A percentile compares a stretch with the other conserved stretches of the same genome.
phyloP scores from a whole-genome alignment of 208 protist genomes.

The Leishmania guyanensis region DNA sequence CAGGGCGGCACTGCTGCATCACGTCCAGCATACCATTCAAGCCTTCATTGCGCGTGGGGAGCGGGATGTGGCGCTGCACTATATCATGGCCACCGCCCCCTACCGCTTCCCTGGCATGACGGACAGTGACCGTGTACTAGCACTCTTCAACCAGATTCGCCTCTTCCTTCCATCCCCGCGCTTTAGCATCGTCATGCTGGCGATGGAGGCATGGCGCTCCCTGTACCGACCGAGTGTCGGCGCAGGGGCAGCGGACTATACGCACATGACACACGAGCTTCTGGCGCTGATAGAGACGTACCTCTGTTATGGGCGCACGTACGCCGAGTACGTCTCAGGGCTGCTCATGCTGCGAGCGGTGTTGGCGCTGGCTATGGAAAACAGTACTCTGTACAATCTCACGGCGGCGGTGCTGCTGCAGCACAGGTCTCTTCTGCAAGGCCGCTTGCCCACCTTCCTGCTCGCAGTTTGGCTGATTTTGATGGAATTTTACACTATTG shows the following conservation, averaged over 20 bases:
- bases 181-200: slow-evolving; percentile 61
- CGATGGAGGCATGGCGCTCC: slow-evolving; percentile 70
- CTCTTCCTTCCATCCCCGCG: slow-evolving; percentile 52
- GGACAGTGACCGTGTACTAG: slow-evolving; percentile 54
- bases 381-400: slow-evolving; percentile 9
- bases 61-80: slow-evolving; percentile 57
- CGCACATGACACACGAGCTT: slow-evolving; percentile 55
- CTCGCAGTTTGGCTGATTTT: slow-evolving; percentile 58
- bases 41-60: slow-evolving; percentile 55
- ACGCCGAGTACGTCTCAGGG: slow-evolving; percentile 57
- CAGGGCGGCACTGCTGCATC: slow-evolving; percentile 14
- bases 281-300: slow-evolving; percentile 49
- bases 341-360: slow-evolving; percentile 63
- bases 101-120: slow-evolving; percentile 45
- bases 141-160: slow-evolving; percentile 66
- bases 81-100: slow-evolving; percentile 56
- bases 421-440: slow-evolving; percentile 48
- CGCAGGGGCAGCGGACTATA: slow-evolving; percentile 45
- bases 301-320: slow-evolving; percentile 44
- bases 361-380: slow-evolving; percentile 42
- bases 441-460: slow-evolving; percentile 48
- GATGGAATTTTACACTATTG: slow-evolving; percentile 34
- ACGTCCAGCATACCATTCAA: slow-evolving; percentile 49
- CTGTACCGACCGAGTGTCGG: slow-evolving; percentile 53
- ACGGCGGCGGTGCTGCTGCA: slow-evolving; percentile 30